A percentile compares a stretch with the other conserved stretches of the same genome.
phyloP scores from a whole-genome alignment of 768 basidiomycete genomes.

The Russula ochroleuca region DNA sequence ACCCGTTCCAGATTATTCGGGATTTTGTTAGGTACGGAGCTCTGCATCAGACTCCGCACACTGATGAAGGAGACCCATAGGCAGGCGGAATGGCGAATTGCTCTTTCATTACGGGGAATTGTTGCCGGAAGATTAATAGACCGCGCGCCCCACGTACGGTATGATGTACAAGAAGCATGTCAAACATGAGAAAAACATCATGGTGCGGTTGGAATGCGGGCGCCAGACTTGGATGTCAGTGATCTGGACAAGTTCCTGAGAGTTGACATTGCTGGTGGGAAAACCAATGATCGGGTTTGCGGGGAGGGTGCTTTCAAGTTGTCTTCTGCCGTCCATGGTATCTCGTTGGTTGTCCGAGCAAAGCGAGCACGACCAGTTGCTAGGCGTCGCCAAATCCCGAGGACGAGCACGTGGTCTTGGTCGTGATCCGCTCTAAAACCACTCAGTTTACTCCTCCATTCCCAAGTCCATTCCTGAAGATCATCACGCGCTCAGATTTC shows the following conservation, averaged over 20 bases:
- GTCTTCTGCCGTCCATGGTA: neutral
- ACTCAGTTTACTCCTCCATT: neutral
- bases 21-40: conserved; percentile 6
- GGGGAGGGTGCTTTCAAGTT: neutral
- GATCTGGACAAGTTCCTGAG: conserved; percentile 1
- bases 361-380: too few relatives aligned
- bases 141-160: conserved; percentile 13
- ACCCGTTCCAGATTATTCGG: conserved; percentile 12
- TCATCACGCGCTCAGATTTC: conserved; percentile 3
- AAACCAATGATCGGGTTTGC: neutral
- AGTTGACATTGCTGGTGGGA: neutral
- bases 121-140: conserved; percentile 4
- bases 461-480: neutral
- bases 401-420: neutral
- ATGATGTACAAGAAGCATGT: conserved; percentile 23
- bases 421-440: neutral
- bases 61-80: conserved; percentile 1
- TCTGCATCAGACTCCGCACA: neutral
- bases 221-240: neutral
- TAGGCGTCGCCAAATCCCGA: neutral
- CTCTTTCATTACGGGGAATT: neutral
- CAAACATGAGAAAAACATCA: conserved; percentile 11
- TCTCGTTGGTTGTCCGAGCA: neutral
- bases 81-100: conserved; percentile 3
- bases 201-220: conserved; percentile 24